Evolutionary conservation across 2,329 filamentous ascomycete genomes (phyloP).

Genomic region (Balansia obtecta): DNA sequence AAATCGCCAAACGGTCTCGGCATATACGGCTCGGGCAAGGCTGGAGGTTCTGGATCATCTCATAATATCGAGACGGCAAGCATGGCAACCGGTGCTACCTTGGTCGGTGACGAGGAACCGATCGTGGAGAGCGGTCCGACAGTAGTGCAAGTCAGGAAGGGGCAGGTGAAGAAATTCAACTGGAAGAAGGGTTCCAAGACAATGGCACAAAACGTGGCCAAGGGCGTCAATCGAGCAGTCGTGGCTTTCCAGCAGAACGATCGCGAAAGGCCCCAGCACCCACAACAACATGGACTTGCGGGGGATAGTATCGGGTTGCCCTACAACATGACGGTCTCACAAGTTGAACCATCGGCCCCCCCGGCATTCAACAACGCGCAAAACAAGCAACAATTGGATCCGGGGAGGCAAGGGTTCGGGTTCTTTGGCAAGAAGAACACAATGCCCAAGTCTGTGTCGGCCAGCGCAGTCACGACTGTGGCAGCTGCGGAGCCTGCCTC

Average conservation of each 20-base stretch:
- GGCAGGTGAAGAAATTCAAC: constrained; percentile 91
- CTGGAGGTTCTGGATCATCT: constrained; percentile 34
- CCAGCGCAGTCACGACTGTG: constrained; percentile 24
- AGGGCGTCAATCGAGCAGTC: constrained; percentile 88
- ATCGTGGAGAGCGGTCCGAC: constrained; percentile 68
- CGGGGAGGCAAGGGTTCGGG: constrained; percentile 49
- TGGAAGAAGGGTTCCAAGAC: constrained; percentile 97
- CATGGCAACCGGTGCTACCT: constrained; percentile 43
- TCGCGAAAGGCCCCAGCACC: constrained; percentile 38
- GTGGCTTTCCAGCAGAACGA: constrained; percentile 53
- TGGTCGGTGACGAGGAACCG: constrained; percentile 55
- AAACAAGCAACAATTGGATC: constrained; percentile 16
- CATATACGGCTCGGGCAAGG: constrained; percentile 41
- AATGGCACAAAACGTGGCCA: constrained; percentile 85
- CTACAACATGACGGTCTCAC: constrained; percentile 54
- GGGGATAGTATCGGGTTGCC: constrained; percentile 56
- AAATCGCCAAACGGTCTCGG: constrained; percentile 42
- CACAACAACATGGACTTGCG: constrained; percentile 39
- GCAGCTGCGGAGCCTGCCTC: constrained; percentile 41
- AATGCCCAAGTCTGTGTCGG: constrained; percentile 39
- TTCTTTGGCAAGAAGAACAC: constrained; percentile 53
- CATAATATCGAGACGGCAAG: constrained; percentile 40
- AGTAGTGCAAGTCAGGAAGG: constrained; percentile 89
- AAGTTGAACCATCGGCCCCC: constrained; percentile 34
- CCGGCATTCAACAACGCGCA: constrained; percentile 18